Evolutionary conservation across 306 rosid species (phyloP), one percentile per base, ranked within the genome.

Genomic region (Crataegus laevigata): DNA sequence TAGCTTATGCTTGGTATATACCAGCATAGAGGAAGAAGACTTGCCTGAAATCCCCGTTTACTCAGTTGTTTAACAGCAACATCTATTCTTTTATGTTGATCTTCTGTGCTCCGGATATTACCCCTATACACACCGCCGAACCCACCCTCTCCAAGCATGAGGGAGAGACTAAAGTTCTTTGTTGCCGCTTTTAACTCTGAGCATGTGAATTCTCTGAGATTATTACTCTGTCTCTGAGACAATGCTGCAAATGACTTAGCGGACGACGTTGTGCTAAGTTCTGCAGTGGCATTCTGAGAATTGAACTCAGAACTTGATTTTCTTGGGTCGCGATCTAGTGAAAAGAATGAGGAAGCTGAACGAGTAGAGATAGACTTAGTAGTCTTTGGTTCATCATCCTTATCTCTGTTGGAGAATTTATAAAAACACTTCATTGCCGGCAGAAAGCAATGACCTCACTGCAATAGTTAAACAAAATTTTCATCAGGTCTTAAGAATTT

Each of bases 131-230:
- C 89, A 28, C 91, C 88, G 14, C 91, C 91, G 42, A 87, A 87
- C 18, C 91, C 91, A 9, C 91, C 89, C 69, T 87, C 91, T 55
- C 91, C 91, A 36, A 87, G 47, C 91, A 87, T 85, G 76, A 85
- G 84, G 14, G 89, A 76, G 63, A 83, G 87, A 72, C 82, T 83
- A 62, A 87, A 87, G 68, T 83, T 87, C 80, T 87, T 87, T 2
- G 91, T 87, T 74, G 91, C 91, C 0, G 80, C 28, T 78, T 87
- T 87, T 80, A 87, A 77, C 70, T 87, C 91, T 4, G 84, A 57
- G 84, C 84, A 87, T 26, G 89, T 77, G 81, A 82, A 87, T 67
- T 87, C 91, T 64, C 78, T 78, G 69, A 87, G 89, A 71, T 85
- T 87, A 68, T 85, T 87, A 47, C 79, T 78, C 11, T 81, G 81